phyloP scores from a whole-genome alignment of 2,329 filamentous ascomycete genomes.

The Lecanicillium sp. region DNA sequence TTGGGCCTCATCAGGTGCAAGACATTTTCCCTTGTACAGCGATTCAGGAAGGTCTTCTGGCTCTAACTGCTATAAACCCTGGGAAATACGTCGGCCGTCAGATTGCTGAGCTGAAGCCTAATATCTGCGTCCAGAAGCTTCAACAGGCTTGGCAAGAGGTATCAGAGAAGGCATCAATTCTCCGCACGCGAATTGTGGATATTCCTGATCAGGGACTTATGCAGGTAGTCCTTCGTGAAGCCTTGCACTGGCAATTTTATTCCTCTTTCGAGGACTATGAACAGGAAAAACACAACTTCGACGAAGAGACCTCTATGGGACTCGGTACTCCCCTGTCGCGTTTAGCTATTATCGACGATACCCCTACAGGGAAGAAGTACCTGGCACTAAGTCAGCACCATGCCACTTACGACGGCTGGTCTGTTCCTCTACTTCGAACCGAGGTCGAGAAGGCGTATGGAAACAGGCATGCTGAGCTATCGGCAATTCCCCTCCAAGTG shows the following conservation, averaged over 20 bases:
- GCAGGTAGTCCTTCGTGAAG: slow-evolving; percentile 37
- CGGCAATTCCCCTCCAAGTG: too few relatives aligned
- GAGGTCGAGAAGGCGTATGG: too few relatives aligned
- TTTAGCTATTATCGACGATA: neutral
- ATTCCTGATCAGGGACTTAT: slow-evolving; percentile 33
- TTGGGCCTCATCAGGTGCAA: too few relatives aligned
- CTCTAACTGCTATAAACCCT: slow-evolving; percentile 21
- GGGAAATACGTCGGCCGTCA: too few relatives aligned
- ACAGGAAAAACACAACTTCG: too few relatives aligned
- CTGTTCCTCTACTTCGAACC: too few relatives aligned
- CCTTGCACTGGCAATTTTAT: slow-evolving; percentile 25
- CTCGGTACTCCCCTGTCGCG: neutral
- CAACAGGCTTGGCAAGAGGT: slow-evolving; percentile 18
- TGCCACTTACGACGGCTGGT: neutral
- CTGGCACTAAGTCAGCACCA: neutral
- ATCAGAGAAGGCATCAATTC: slow-evolving; percentile 22
- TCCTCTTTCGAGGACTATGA: slow-evolving; percentile 7
- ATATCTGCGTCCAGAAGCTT: too few relatives aligned
- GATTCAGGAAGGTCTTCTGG: slow-evolving; percentile 31
- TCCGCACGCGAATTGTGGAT: slow-evolving; percentile 42
- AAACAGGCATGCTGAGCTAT: too few relatives aligned
- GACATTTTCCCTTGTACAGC: slow-evolving; percentile 32
- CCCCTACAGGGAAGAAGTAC: neutral
- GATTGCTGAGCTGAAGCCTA: too few relatives aligned
- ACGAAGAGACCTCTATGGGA: neutral